Evolutionary conservation across 176 grass and related monocot species (phyloP).

Genomic region (Carex scoparia): DNA sequence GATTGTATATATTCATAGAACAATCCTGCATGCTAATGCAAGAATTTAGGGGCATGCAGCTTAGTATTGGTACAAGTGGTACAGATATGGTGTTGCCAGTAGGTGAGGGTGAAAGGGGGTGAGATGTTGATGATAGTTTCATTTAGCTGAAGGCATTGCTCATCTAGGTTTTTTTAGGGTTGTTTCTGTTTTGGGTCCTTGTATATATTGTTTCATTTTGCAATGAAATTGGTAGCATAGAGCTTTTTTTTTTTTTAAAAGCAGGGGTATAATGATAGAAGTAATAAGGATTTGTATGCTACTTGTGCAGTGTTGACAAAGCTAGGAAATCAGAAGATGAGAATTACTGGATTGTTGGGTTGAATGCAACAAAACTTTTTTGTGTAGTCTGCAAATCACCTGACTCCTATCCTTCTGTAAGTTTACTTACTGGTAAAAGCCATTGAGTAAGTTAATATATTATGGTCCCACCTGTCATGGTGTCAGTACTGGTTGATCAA

Average conservation of each 20-base stretch:
- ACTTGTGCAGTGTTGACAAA: slow-evolving; percentile 56
- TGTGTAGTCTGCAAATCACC: slow-evolving; percentile 85
- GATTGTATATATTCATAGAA: not conserved
- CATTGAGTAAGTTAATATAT: not conserved
- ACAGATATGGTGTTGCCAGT: not conserved
- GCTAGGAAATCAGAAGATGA: slow-evolving; percentile 81
- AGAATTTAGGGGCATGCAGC: not conserved
- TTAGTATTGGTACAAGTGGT: not conserved
- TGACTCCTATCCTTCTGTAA: slow-evolving; percentile 61
- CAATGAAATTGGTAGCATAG: not conserved
- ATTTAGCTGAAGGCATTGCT: not conserved
- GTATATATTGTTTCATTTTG: not conserved
- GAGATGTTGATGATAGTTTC: not conserved
- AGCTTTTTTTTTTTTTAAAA: not conserved
- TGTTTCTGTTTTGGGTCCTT: not conserved
- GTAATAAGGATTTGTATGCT: slow-evolving; percentile 17
- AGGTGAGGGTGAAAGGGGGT: not conserved
- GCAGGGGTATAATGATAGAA: not conserved
- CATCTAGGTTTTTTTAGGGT: not conserved
- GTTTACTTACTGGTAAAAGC: not conserved
- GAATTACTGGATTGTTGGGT: slow-evolving; percentile 80
- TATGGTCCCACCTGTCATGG: not conserved
- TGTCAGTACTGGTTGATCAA: not conserved
- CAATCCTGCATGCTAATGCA: not conserved
- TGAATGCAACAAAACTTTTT: slow-evolving; percentile 76